These are phyloP conservation scores for Ophiocordyceps camponoti-leonardi DNA, from an alignment of 2,329 filamentous ascomycete genomes.

Conservation along the genomic window DNA sequence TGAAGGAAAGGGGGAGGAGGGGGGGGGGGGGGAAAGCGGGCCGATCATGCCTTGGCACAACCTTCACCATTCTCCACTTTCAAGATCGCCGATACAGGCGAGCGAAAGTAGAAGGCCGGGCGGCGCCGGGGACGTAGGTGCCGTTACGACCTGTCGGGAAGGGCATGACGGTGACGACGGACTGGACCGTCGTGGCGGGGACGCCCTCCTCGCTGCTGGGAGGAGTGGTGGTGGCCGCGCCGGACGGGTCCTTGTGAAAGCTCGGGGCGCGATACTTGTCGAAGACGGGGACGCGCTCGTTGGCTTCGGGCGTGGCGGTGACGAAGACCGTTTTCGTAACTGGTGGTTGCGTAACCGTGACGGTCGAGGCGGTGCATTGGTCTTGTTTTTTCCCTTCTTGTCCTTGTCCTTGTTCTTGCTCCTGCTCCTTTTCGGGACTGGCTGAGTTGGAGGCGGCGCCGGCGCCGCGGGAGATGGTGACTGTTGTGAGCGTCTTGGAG, in stretches of 20 bases:
- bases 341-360: constrained; percentile 16
- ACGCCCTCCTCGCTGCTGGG: too few species aligned
- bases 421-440: background rate
- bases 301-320: constrained; percentile 11
- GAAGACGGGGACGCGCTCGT: constrained; percentile 7
- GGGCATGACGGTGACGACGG: constrained; percentile 21
- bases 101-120: constrained; percentile 18
- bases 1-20: too few species aligned
- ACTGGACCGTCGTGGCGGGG: constrained; percentile 8
- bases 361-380: constrained; percentile 3
- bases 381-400: too few species aligned
- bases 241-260: constrained; percentile 3
- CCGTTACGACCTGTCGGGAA: constrained; percentile 21
- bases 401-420: too few species aligned
- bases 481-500: constrained; percentile 17
- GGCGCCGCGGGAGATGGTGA: constrained; percentile 8
- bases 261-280: constrained; percentile 5
- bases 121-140: constrained; percentile 14
- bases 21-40: background rate
- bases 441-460: background rate
- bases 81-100: constrained; percentile 14
- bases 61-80: background rate
- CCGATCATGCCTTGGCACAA: background rate
- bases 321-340: constrained; percentile 19
- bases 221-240: too few species aligned